Percentiles rank a stretch among this genome's conserved stretches.
These are phyloP conservation scores for Aspergillus fumigatus DNA, from an alignment of 2,329 filamentous ascomycete genomes.

Conservation along the genomic window DNA sequence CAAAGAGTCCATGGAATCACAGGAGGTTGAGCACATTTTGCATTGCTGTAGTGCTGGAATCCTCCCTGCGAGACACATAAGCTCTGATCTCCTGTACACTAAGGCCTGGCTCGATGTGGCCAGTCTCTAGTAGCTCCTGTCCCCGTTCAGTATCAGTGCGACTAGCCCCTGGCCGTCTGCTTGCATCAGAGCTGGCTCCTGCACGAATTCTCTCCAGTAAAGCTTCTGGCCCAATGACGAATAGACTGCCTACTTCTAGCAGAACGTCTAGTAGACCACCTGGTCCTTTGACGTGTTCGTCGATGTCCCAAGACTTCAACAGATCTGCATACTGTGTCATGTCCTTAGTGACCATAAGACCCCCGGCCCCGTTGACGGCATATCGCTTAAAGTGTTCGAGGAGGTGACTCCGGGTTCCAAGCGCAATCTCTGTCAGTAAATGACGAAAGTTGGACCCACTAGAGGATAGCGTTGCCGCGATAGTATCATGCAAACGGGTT, in stretches of 20 bases:
- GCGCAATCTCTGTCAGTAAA: slow-evolving; percentile 77
- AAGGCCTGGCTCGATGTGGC: slow-evolving; percentile 48
- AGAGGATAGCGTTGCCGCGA: slow-evolving; percentile 58
- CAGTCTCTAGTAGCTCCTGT: slow-evolving; percentile 42
- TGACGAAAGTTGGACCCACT: slow-evolving; percentile 72
- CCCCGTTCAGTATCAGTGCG: slow-evolving; percentile 24
- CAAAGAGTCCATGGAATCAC: slow-evolving; percentile 24
- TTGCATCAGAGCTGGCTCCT: slow-evolving; percentile 47
- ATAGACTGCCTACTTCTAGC: slow-evolving; percentile 89
- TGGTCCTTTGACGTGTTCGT: slow-evolving; percentile 51
- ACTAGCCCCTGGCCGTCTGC: slow-evolving; percentile 44
- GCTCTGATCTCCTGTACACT: slow-evolving; percentile 59
- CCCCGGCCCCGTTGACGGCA: slow-evolving; percentile 85
- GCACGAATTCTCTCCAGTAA: slow-evolving; percentile 64
- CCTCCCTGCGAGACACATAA: slow-evolving; percentile 81
- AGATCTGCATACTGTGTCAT: slow-evolving; percentile 89
- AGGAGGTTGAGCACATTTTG: slow-evolving; percentile 73
- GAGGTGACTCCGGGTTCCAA: slow-evolving; percentile 70
- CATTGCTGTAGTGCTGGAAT: slow-evolving; percentile 73
- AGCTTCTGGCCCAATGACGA: slow-evolving; percentile 84
- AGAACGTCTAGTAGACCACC: slow-evolving; percentile 71
- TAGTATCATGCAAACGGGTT: slow-evolving; percentile 58
- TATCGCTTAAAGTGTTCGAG: slow-evolving; percentile 95
- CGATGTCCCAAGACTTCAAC: slow-evolving; percentile 74
- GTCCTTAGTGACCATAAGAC: slow-evolving; percentile 92